Evolutionary conservation across 2,329 filamentous ascomycete species (phyloP).

Genomic region (Aphanoascus verrucosus): DNA sequence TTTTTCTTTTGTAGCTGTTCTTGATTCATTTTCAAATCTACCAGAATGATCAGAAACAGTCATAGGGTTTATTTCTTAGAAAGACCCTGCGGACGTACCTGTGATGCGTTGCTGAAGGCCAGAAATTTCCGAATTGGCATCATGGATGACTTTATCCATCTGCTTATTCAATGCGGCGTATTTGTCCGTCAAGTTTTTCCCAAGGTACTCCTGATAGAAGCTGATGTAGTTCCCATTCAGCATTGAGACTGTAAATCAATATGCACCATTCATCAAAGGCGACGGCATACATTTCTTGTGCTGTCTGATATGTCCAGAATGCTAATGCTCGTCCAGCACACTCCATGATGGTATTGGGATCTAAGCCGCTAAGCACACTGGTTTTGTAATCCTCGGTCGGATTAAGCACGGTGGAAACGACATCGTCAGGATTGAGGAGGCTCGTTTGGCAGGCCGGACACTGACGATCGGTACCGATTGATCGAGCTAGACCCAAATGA

Average conservation of each 20-base stretch:
- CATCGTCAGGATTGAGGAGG: constrained; percentile 63
- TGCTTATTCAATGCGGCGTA: constrained; percentile 54
- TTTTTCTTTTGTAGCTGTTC: constrained; percentile 58
- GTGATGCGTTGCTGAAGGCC: constrained; percentile 54
- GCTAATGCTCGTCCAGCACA: constrained; percentile 67
- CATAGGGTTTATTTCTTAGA: neutral
- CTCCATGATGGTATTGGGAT: constrained; percentile 73
- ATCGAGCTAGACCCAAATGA: constrained; percentile 49
- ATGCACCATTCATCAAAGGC: neutral
- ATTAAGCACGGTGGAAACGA: constrained; percentile 58
- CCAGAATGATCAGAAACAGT: neutral
- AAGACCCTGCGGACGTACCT: constrained; percentile 34
- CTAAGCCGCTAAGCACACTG: constrained; percentile 70
- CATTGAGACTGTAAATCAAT: neutral
- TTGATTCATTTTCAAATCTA: constrained; percentile 51
- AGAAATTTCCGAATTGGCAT: constrained; percentile 63
- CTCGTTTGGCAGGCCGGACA: constrained; percentile 69
- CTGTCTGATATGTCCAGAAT: constrained; percentile 78
- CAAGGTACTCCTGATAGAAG: constrained; percentile 65
- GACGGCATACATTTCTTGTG: constrained; percentile 64
- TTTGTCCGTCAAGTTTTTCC: constrained; percentile 61
- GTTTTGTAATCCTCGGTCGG: constrained; percentile 86
- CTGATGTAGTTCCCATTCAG: constrained; percentile 34
- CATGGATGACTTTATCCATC: constrained; percentile 61
- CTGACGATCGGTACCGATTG: constrained; percentile 42